phyloP scores from a whole-genome alignment of 2,329 filamentous ascomycete genomes.

The Aschersonia sp. region DNA sequence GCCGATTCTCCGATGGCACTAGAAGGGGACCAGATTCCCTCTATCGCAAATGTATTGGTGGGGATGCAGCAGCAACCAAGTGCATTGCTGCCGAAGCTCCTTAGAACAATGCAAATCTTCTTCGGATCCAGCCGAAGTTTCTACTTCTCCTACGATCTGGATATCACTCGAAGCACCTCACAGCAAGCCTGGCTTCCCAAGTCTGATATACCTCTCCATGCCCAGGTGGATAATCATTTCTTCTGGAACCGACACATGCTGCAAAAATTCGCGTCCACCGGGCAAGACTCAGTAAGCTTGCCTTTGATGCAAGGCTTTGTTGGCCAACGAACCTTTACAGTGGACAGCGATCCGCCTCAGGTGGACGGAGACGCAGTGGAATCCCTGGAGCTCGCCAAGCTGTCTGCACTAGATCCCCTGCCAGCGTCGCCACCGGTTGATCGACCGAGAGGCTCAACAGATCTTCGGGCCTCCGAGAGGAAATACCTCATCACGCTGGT shows the following conservation, averaged over 20 bases:
- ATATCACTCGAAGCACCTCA: slow-evolving; percentile 58
- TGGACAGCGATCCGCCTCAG: slow-evolving; percentile 47
- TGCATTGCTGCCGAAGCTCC: slow-evolving; percentile 62
- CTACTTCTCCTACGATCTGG: slow-evolving; percentile 89
- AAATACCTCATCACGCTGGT: slow-evolving; percentile 74
- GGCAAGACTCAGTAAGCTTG: slow-evolving; percentile 55
- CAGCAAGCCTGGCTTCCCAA: slow-evolving; percentile 11
- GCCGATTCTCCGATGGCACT: slow-evolving; percentile 5
- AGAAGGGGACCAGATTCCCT: slow-evolving; percentile 7
- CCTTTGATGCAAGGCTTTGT: slow-evolving; percentile 92
- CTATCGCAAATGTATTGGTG: slow-evolving; percentile 18
- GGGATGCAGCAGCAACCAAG: slow-evolving; percentile 15
- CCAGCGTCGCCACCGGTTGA: slow-evolving; percentile 12
- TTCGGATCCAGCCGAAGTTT: slow-evolving; percentile 75
- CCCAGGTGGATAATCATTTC: slow-evolving; percentile 60
- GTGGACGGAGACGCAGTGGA: slow-evolving; percentile 29
- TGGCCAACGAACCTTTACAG: slow-evolving; percentile 67
- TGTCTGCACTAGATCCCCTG: slow-evolving; percentile 16
- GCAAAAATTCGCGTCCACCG: slow-evolving; percentile 57
- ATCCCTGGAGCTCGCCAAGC: slow-evolving; percentile 28
- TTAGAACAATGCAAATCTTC: slow-evolving; percentile 71
- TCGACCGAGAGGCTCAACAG: slow-evolving; percentile 16
- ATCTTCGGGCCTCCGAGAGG: slow-evolving; percentile 33
- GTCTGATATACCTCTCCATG: slow-evolving; percentile 43
- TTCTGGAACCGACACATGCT: slow-evolving; percentile 84